Base-by-base conservation (phyloP, 75 land plant species). In the Adiantum capillusveneris region DNA sequence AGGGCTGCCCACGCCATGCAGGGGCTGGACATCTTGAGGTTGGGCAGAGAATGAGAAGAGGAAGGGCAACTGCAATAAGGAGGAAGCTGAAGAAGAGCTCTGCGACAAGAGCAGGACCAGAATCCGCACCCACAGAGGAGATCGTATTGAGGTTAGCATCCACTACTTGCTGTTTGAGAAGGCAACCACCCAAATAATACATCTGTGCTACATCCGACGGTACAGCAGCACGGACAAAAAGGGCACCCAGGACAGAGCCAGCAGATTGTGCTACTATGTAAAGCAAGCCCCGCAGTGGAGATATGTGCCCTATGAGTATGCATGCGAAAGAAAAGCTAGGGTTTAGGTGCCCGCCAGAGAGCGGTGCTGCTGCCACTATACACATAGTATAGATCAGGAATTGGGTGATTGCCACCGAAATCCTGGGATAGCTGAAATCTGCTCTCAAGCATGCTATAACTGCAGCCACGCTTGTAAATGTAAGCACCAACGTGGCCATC, bases 281-380 rank as follows among this genome's bases (percentile, higher is more conserved):
- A 14, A 81, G 41, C 1, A 60, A 6, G 1, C 71, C 72, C 3
- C 70, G 65, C 28, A 65, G 46, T 11, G 63, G 43, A 42, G 84
- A 58, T 25, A 65, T 57, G 18, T 69, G 73, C 54, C 84, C 84
- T 0, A 67, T 39, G 24, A 81, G 73, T 24, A 75, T 59, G 21
- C 76, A 63, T 16, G 74, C 37, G 61, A 72, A 46, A 53, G 72
- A 55, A 73, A 76, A 36, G 18, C 50, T 28, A 11, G 84, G 76
- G 67, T 76, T 81, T 30, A 81, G 52, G 56, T 81, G 79, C 36
- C 76, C 76, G 6, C 79, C 79, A 9, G 78, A 75, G 6, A 69
- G 41, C 0, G 84, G 76, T 12, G 60, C 59, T 9, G 65, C 66
- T 13, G 67, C 70, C 0, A 72, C 54, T 29, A 76, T 60, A 31